Evolutionary conservation across 768 basidiomycete genomes (phyloP), one percentile per base, ranked within the genome.

Genomic region (Paxillus involutus): DNA sequence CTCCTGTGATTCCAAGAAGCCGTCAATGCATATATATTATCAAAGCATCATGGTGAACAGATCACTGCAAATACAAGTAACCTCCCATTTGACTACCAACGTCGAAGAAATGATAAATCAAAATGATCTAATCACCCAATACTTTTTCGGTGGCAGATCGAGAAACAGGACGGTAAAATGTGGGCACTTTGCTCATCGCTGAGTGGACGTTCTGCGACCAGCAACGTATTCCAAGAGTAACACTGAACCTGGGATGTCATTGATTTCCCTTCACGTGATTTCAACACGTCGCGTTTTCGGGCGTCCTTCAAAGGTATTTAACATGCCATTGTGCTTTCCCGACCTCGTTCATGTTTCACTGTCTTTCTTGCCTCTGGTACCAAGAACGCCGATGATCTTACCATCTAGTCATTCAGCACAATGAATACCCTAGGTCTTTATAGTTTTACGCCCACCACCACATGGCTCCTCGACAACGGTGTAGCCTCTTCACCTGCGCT

Each of bases 401-500:
- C 26, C 36, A 33, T 40, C 24, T 39, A 36, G 51, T 53, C 12
- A 45, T 47, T 51, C 39, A 40, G 7, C 45, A 55, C 49, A 29
- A 66, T 66, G 65, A 61, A 61, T 44, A 63, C 51, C 51, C 59
- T 59, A 59, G 65, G 65, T 35, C 66, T 66, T 59, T 66, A 68
- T 55, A 61, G 59, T 37, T 66, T 61, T 47, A 50, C 49, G 19
- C 35, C 63, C 33, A 66, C 59, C 37, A 47, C 55, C 9, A 37
- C 57, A 53, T 63, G 65, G 65, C 52, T 66, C 21, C 57, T 51
- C 50, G 44, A 55, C n/a, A n/a, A n/a, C n/a, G n/a, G n/a, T n/a
- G n/a, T n/a, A n/a, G n/a, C n/a, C n/a, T n/a, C n/a, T n/a, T n/a
- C n/a, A n/a, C n/a, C n/a, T n/a, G n/a, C n/a, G n/a, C n/a, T n/a